Base-by-base conservation (phyloP, 768 basidiomycete species). In the Russula foetens region DNA sequence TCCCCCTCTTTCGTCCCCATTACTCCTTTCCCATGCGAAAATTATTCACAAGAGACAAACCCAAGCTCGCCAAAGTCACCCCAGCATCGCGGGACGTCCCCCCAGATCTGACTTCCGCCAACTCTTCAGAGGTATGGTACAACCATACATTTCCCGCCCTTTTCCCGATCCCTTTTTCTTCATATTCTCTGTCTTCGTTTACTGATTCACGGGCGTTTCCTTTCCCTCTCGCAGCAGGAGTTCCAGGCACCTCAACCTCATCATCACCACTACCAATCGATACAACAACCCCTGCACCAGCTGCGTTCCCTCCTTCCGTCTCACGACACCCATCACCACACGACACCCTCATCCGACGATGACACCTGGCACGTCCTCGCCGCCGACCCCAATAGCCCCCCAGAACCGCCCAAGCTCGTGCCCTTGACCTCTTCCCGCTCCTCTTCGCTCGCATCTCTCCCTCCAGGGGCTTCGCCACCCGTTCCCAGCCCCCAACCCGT, bases 11-110 rank as follows among this genome's bases (percentile, higher is more conserved):
- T 41, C 23, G 8, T 33, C 21, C 21, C 38, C 26, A 24, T 41
- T 53, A 7, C 26, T 33, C 53, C 14, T 29, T 21, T 45, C 51
- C 67, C 39, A 85, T 84, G 84, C 84, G 81, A 75, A 84, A 79
- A 73, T 71, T 86, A 45, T 85, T 86, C 59, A 74, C 75, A 26
- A 74, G 79, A 55, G 77, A 76, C 69, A 84, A 81, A 67, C 64
- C 68, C 57, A 82, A 78, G 69, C 59, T 68, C 28, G 57, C 73
- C 9, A 75, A 70, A 56, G 66, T 70, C 61, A 21, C 69, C 63
- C 48, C 68, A 54, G 64, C 67, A 53, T 24, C 65, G 61, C 57
- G 71, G 70, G 59, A 65, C 51, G 45, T 68, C 65, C 41, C 61
- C 60, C 56, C 67, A 67, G 60, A 75, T 68, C 63, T 75, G 71